Evolutionary conservation across 2,329 filamentous ascomycete species (phyloP), one percentile per base, ranked within the genome.

Genomic region (Endothia cerciana): DNA sequence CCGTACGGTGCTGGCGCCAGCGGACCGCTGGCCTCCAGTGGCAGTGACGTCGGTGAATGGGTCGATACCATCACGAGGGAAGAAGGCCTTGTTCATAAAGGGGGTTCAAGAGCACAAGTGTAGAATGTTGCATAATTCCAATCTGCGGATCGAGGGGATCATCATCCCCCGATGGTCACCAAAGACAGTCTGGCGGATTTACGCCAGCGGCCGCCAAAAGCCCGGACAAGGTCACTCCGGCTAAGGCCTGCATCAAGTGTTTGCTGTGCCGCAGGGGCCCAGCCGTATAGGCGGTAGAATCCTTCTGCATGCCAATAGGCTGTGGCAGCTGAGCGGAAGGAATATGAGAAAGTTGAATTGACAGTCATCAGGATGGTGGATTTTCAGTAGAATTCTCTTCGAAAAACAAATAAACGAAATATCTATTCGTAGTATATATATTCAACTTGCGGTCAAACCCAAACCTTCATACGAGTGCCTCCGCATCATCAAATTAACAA

Each of bases 1-100:
- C 71, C 71, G 55, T 73, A 73, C 36, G 71, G 67, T 11, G 71
- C 71, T 3, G 69, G 66, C 36, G 45, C 47, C 22, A 62, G 36
- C 8, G 47, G 47, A 30, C 36, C 47, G 47, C 22, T 25, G 33
- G 60, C 2, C 22, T 5, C 28, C n/a, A 25, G 41, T 13, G 38
- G 11, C 41, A 19, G 40, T 1, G 41, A 11, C 19, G 30, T 58
- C 43, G 45, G 15, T 6, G 33, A 41, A 33, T 40, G 36, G 15
- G 15, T 22, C 10, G 45, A 28, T 5, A n/a, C 25, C 33, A 51
- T 51, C 36, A 25, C n/a, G 17, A 25, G 11, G 22, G 22, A 28
- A 33, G 28, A 7, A 4, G 56, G 17, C 19, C 8, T 59, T 28
- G n/a, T 41, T 57, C 43, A 15, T 15, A 7, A 36, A 1, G 10